These are phyloP conservation scores for Magnaporthiopsis rhizophila DNA, from an alignment of 2,329 filamentous ascomycete species.

Conservation along the genomic window DNA sequence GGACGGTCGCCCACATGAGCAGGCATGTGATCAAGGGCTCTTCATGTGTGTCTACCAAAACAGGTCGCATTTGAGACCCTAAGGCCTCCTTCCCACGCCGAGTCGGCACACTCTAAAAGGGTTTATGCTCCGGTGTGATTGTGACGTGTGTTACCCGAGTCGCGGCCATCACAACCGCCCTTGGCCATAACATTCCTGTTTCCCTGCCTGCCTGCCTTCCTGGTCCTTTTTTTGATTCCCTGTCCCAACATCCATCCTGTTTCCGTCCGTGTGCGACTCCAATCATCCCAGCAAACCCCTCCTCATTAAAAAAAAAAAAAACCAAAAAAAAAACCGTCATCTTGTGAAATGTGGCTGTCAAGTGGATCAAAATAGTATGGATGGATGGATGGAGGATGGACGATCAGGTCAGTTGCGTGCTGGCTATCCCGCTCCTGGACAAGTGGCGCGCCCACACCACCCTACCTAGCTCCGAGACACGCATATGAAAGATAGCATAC, in stretches of 20 bases:
- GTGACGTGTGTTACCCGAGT: not conserved
- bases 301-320: too few species aligned
- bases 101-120: too few species aligned
- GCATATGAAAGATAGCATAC: not conserved
- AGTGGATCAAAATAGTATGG: not conserved
- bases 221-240: not conserved
- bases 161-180: not conserved
- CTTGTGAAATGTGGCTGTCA: not conserved
- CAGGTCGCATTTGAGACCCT: too few species aligned
- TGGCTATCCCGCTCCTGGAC: not conserved
- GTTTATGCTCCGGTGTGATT: not conserved
- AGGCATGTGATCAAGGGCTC: not conserved
- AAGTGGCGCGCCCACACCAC: not conserved
- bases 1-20: not conserved
- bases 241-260: too few species aligned
- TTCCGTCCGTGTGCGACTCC: too few species aligned
- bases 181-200: not conserved
- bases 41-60: not conserved
- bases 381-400: not conserved
- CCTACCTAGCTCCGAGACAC: not conserved
- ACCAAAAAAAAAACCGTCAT: not conserved
- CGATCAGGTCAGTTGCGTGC: not conserved
- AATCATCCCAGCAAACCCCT: not conserved
- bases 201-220: too few species aligned
- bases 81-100: too few species aligned